Evolutionary conservation across 2,329 filamentous ascomycete species (phyloP).

Genomic region (Cladorrhinum sp.): DNA sequence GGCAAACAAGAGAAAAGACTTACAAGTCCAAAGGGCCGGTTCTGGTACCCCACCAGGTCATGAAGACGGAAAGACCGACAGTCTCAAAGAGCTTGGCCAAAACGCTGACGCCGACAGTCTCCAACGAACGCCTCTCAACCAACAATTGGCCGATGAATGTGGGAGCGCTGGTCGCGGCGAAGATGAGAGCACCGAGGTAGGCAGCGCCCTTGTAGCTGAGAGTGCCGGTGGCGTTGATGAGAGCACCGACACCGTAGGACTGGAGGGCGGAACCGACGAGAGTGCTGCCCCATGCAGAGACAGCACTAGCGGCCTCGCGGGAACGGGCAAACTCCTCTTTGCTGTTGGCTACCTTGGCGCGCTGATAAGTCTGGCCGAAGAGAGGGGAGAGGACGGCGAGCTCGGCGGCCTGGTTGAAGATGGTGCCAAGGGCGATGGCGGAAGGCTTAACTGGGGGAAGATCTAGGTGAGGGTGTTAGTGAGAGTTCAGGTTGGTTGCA

Average conservation of each 20-base stretch:
- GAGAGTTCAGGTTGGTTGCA: background rate
- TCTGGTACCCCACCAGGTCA: slow-evolving; percentile 96
- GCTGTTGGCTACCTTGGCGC: slow-evolving; percentile 84
- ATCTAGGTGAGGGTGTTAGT: slow-evolving; percentile 38
- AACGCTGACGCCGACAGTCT: slow-evolving; percentile 83
- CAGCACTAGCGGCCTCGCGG: slow-evolving; percentile 85
- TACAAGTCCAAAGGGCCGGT: slow-evolving; percentile 85
- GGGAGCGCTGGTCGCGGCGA: slow-evolving; percentile 85
- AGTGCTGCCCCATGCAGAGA: slow-evolving; percentile 85
- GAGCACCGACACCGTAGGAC: slow-evolving; percentile 82
- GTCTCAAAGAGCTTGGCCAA: slow-evolving; percentile 89
- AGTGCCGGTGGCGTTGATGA: slow-evolving; percentile 93
- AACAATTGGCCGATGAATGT: slow-evolving; percentile 84
- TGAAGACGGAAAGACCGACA: slow-evolving; percentile 82
- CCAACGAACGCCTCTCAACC: slow-evolving; percentile 86
- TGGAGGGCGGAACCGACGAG: slow-evolving; percentile 85
- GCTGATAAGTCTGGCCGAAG: slow-evolving; percentile 93
- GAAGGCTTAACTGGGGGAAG: slow-evolving; percentile 87
- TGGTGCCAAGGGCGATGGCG: slow-evolving; percentile 90
- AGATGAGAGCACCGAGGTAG: slow-evolving; percentile 87
- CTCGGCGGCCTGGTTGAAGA: slow-evolving; percentile 92
- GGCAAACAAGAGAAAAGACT: slow-evolving; percentile 9
- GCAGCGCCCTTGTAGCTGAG: slow-evolving; percentile 96
- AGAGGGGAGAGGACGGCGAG: slow-evolving; percentile 83
- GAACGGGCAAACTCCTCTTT: slow-evolving; percentile 96